Evolutionary conservation across 192 early-diverging fungal species (phyloP), one percentile per base, ranked within the genome.

Genomic region (Powellomyces hirtus): DNA sequence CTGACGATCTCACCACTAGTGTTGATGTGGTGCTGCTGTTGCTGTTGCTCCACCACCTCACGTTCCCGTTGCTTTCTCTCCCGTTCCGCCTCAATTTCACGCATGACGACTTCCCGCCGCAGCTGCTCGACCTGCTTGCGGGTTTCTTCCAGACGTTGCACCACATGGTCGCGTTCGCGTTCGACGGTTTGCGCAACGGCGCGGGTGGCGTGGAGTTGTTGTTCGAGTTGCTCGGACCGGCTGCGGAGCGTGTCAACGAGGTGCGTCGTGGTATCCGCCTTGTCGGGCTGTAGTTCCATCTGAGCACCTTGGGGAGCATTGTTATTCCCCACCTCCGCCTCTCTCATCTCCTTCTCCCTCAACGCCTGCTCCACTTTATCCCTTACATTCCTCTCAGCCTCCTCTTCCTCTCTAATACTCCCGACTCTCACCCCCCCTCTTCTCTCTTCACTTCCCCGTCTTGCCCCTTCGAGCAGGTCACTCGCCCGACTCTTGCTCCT

Each of bases 71-170:
- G 56, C 1, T 52, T 52, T n/a, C 66, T 22, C 38, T 38, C 62
- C 22, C 66, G 50, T 36, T 65, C 73, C 50, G 51, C 59, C 55
- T 75, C 73, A 49, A 64, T 75, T 27, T 75, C 73, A 16, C 56
- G 64, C 61, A 70, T 37, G 30, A 65, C 40, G 4, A 45, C 62
- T 33, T 75, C 34, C 18, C 35, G 34, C 36, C 59, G 59, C 13
- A 60, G 59, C 4, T 24, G 14, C 11, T 36, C 59, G 18, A 60
- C 59, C 37, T 60, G 20, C 20, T 14, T 18, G 59, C 33, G 38
- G 4, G 59, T 38, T 20, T 60, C 59, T 20, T 60, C 36, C 34
- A 60, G 20, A n/a, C 37, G 33, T 20, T 37, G 30, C 30, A 38
- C 13, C 6, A 38, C 35, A 24, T n/a, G 51, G 51, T 53, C 51